Evolutionary conservation across 1,139 yeast species (phyloP), one percentile per base, ranked within the genome.

Genomic region (Protomyces pachydermus): DNA sequence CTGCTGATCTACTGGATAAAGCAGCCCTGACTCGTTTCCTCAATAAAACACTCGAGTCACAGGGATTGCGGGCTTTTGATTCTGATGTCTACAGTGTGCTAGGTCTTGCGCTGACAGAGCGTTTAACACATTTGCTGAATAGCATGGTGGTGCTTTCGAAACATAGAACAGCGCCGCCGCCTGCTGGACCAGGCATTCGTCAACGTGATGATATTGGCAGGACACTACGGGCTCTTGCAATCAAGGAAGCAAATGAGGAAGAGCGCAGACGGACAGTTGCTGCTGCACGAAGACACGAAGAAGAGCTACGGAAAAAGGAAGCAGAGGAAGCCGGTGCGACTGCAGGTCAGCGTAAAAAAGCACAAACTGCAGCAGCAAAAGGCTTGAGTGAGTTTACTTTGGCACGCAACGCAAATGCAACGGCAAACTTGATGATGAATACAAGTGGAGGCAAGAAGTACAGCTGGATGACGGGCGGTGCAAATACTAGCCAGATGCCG

Each of bases 341-440:
- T n/a, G 48, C 48, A n/a, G 48, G 16, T 32, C 52, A 18, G 45
- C 62, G n/a, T 9, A 42, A 42, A 42, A 18, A 20, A 6, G 48
- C 48, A 42, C 48, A 58, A 39, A 55, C 56, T 3, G 62, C 56
- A 12, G 34, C 32, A 12, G 57, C 65, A 10, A 54, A 54, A 38
- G 56, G 50, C 14, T 56, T 63, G 39, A 58, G 56, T 25, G 65
- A 63, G 35, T 57, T 52, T 18, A 56, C 65, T 12, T 42, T 58
- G 9, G 62, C 61, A 23, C 54, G 65, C 23, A 63, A 63, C 35
- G 62, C 55, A 6, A 60, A 63, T 52, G 62, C 65, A 8, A 63
- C 65, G 20, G 65, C 65, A 35, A 58, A 60, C 16, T 50, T 63
- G 54, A 63, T 63, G 65, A 54, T 63, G 50, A 63, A 63, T 52